These are phyloP conservation scores for Penicillium sp. DNA, from an alignment of 2,329 filamentous ascomycete genomes.

Conservation along the genomic window DNA sequence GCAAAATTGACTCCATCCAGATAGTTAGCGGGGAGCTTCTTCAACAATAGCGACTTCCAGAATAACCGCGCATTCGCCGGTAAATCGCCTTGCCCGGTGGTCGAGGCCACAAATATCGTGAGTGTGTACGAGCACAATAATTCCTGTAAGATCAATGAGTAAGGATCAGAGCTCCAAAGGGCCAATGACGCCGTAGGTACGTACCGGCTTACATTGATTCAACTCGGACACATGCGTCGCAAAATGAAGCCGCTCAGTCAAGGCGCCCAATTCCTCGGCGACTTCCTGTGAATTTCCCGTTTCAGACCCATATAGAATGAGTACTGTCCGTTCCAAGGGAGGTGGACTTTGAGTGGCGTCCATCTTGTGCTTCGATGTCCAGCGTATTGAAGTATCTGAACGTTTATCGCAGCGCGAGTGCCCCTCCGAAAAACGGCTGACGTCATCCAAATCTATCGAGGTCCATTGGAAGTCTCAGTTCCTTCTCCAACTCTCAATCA, in stretches of 20 bases:
- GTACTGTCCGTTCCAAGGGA: slow-evolving; percentile 47
- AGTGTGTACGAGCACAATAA: slow-evolving; percentile 37
- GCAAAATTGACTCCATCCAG: slow-evolving; percentile 70
- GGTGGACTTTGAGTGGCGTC: slow-evolving; percentile 15
- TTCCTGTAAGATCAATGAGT: slow-evolving; percentile 25
- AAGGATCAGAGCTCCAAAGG: not conserved
- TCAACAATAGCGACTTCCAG: slow-evolving; percentile 81
- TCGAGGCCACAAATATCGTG: slow-evolving; percentile 76
- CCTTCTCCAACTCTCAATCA: too few species aligned
- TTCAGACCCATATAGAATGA: slow-evolving; percentile 90
- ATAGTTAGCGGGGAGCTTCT: slow-evolving; percentile 70
- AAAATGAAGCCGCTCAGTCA: slow-evolving; percentile 77
- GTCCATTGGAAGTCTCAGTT: too few species aligned
- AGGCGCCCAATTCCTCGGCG: slow-evolving; percentile 75
- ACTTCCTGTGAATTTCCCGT: slow-evolving; percentile 92
- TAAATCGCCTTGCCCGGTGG: slow-evolving; percentile 91
- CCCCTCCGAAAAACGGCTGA: slow-evolving; percentile 27
- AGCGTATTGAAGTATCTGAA: not conserved
- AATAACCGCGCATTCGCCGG: slow-evolving; percentile 78
- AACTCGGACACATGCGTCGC: slow-evolving; percentile 72
- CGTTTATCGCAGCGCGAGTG: slow-evolving; percentile 1
- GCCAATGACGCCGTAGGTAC: slow-evolving; percentile 28
- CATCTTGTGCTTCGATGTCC: slow-evolving; percentile 24
- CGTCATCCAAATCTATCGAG: slow-evolving; percentile 23
- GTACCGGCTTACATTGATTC: slow-evolving; percentile 71